Conservation (phyloP, 345 rosid genomes). For the Sisymbrium irio region DNA sequence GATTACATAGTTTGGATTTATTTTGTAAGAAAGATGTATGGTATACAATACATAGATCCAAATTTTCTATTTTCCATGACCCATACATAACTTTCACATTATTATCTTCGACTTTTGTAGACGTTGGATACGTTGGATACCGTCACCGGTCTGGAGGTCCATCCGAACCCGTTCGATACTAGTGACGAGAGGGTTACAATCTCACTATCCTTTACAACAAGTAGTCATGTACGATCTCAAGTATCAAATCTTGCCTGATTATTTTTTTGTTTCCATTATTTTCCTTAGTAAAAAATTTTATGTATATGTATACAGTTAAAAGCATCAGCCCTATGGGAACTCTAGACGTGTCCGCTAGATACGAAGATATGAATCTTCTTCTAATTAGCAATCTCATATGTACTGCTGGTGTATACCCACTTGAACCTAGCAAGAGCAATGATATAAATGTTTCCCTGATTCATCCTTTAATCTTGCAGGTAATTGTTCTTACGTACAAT, state of each 20-base stretch:
- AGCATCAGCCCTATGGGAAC: background rate
- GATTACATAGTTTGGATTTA: too few species aligned
- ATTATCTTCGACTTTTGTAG: background rate
- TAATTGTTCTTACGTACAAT: background rate
- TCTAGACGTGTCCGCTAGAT: background rate
- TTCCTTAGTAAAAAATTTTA: background rate
- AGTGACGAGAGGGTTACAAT: background rate
- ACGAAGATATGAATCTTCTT: background rate
- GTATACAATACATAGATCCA: too few species aligned
- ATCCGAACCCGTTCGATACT: background rate
- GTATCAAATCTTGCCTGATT: background rate
- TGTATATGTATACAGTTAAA: background rate
- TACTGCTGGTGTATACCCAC: background rate
- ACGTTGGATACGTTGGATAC: background rate
- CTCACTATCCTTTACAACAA: background rate
- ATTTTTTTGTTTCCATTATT: background rate
- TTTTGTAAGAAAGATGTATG: too few species aligned
- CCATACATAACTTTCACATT: too few species aligned
- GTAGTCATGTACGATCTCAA: background rate
- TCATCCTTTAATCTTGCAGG: background rate
- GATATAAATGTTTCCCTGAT: background rate
- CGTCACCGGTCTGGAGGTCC: background rate
- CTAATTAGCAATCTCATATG: background rate
- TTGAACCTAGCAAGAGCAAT: background rate
- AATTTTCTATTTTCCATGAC: too few species aligned